Base-by-base conservation (phyloP, 305 asterid species). In the Nicotiana rustica region DNA sequence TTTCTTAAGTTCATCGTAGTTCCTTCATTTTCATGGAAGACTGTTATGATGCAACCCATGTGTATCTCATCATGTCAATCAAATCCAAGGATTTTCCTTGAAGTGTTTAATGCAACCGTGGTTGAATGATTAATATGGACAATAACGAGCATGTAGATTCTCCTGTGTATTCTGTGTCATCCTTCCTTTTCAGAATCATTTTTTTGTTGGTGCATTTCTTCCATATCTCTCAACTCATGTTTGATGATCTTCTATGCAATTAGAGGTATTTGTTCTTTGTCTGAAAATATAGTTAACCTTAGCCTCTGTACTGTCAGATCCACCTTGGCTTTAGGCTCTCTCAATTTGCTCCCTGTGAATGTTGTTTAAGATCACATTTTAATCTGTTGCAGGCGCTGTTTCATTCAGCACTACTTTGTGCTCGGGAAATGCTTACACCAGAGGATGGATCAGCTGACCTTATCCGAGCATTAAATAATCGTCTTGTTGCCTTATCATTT, bases 391-490 rank as follows among this genome's bases (percentile, higher is more conserved):
- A 92, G 97, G 90, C 97, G 36, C 85, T 92, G 68, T 92, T 92
- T 87, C 89, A 90, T 85, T 92, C 97, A 49, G 95, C 97, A 49
- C 87, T 92, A 66, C 90, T 90, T 47, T 88, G 91, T 83, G 97
- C 95, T 41, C 92, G 95, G 8, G 93, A 91, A 88, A 92, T 92
- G 97, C 95, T 92, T 60, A 83, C 93, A 35, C 93, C 87, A 10
- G 95, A 90, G 85, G 97, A 91, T 86, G 93, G 89, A 83, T 90
- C 95, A 70, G 90, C 87, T 38, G 97, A 91, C 83, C 93, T 92
- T 67, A 38, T 88, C 75, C 90, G 90, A 66, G 97, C 97, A 79
- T 84, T 92, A 80, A 92, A 92, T 86, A 92, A 88, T 85, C 97
- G 95, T 84, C 95, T 92, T 47, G 89, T 92, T 81, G 95, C 97